A percentile compares a stretch with the other conserved stretches of the same genome.
These are phyloP conservation scores for Drechslera avenae DNA, from an alignment of 2,329 filamentous ascomycete genomes.

Conservation along the genomic window DNA sequence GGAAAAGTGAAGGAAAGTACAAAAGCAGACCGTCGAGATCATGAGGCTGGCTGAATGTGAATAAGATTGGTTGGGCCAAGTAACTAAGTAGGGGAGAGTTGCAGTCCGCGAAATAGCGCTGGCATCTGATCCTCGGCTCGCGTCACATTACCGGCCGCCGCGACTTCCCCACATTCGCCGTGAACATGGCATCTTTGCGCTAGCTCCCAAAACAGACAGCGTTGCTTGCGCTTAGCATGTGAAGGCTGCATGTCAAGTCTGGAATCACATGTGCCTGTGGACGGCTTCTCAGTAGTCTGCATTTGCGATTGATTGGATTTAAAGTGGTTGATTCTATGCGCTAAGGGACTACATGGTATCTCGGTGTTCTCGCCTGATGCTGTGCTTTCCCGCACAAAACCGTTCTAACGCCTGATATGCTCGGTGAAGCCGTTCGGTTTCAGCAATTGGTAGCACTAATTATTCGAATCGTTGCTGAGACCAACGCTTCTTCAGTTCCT, in stretches of 20 bases:
- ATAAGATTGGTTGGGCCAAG: constrained; percentile 11
- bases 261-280: constrained; percentile 23
- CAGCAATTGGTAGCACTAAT: not conserved
- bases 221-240: constrained; percentile 33
- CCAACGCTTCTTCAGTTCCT: constrained; percentile 70
- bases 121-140: constrained; percentile 43
- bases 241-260: constrained; percentile 18
- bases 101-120: constrained; percentile 22
- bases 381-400: constrained; percentile 13
- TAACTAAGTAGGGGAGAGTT: constrained; percentile 18
- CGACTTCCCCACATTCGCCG: constrained; percentile 36
- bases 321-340: constrained; percentile 2
- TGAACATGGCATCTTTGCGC: constrained; percentile 21
- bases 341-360: constrained; percentile 16
- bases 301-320: not conserved
- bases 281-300: not conserved
- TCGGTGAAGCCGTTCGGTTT: not conserved
- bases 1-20: not conserved
- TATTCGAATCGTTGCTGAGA: constrained; percentile 25
- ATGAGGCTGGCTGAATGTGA: constrained; percentile 16
- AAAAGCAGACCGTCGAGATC: not conserved
- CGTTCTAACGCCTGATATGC: constrained; percentile 12
- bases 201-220: constrained; percentile 21
- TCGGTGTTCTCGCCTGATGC: constrained; percentile 10
- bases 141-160: constrained; percentile 39